Evolutionary conservation across 2,329 filamentous ascomycete species (phyloP), one percentile per base, ranked within the genome.

Genomic region (Chaetomium sp.): DNA sequence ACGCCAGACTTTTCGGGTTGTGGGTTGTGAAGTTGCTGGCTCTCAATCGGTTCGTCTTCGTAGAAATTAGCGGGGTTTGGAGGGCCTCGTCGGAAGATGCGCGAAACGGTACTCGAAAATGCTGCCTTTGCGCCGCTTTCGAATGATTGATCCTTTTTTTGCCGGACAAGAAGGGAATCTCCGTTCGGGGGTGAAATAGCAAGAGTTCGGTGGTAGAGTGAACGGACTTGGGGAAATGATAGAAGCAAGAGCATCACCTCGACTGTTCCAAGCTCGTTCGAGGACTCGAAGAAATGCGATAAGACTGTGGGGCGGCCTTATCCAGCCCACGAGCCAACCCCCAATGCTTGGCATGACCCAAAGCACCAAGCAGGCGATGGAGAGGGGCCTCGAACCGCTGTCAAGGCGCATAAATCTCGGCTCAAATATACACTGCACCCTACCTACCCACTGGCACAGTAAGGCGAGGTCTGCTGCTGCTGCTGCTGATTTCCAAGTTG

Each of bases 251-350:
- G 38, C 38, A 16, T 29, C 38, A 19, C 16, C 16, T 42, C 16
- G 5, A 42, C 16, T 42, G 4, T 19, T 42, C 38, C 19, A 42
- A 42, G 38, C 38, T 42, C 16, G 16, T 19, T 16, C 4, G 16
- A 42, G 38, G 38, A 42, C 38, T 42, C 38, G 38, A 42, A 3
- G 19, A 47, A 57, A n/a, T 8, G 16, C 23, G 38, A 57, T 42
- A 57, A 57, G 55, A 9, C 6, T 54, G 53, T 49, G 56, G 38
- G 56, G 42, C 56, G 21, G 56, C n/a, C 53, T 56, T 56, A 51
- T 51, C 49, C 5, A 51, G 12, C 13, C 49, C 38, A 42, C 16
- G 16, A 42, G 7, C 38, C 38, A 12, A 7, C 16, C 38, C 16
- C 16, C 38, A 42, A n/a, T 42, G 16, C 38, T 42, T 42, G 38